A percentile compares a stretch with the other conserved stretches of the same genome.
Conservation (phyloP, 179 eudicot species). For the Carnegiea gigantea region DNA sequence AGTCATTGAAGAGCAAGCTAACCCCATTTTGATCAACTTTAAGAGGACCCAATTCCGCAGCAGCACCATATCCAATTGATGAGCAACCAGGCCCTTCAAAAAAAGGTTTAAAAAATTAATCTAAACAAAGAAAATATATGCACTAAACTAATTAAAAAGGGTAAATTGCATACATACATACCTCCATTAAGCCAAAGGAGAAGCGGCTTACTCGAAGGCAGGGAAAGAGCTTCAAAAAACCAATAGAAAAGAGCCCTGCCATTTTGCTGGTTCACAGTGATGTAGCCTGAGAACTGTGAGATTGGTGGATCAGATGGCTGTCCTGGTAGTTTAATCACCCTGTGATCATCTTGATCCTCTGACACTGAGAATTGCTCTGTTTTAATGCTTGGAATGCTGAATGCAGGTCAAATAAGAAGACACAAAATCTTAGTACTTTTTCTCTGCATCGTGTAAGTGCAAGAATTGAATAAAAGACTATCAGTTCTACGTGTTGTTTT, state of each 20-base stretch:
- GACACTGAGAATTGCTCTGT: neutral
- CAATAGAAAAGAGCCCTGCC: conserved; percentile 79
- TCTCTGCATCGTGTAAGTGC: conserved; percentile 8
- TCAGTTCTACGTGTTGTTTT: neutral
- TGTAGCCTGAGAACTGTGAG: conserved; percentile 64
- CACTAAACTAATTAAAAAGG: neutral
- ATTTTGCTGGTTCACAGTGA: conserved; percentile 55
- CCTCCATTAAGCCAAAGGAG: conserved; percentile 81
- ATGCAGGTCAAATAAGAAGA: conserved; percentile 21
- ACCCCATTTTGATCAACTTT: conserved; percentile 41
- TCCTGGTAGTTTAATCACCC: conserved; percentile 54
- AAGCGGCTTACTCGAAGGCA: conserved; percentile 47
- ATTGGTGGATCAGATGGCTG: conserved; percentile 49
- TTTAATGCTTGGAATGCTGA: conserved; percentile 25
- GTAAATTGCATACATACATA: conserved; percentile 11
- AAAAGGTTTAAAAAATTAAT: neutral
- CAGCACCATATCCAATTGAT: conserved; percentile 74
- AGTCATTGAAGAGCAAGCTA: conserved; percentile 47
- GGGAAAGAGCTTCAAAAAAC: conserved; percentile 65
- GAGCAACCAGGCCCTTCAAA: conserved; percentile 64
- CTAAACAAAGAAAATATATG: neutral
- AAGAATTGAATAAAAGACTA: neutral
- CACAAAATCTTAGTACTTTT: neutral
- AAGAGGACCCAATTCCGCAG: conserved; percentile 69
- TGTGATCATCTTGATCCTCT: conserved; percentile 18